Evolutionary conservation across 2,329 filamentous ascomycete genomes (phyloP), one percentile per base, ranked within the genome.

Genomic region (Clonostachys chloroleuca): DNA sequence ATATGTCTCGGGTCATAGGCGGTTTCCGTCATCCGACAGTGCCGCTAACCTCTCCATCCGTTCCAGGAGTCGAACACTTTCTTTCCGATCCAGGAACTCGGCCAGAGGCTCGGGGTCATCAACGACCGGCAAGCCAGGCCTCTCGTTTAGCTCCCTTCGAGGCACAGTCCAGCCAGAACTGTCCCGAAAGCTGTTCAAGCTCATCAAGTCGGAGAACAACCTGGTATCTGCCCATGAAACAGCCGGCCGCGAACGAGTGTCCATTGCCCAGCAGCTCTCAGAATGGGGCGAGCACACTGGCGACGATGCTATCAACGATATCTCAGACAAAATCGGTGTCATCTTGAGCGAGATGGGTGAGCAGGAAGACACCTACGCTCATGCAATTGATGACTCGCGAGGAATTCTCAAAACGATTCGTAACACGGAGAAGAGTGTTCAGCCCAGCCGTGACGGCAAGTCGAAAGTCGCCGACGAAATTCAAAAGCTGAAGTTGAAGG

Each of bases 191-290:
- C 83, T 99, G 45, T 95, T 86, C 77, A 87, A 86, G 58, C 80
- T 99, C 51, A 96, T 97, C 76, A 99, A 99, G 74, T 89, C 87
- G 44, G 87, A 95, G 69, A 97, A 96, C 75, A 84, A 87, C 62
- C 84, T 92, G 35, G 91, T 97, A 59, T 77, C 80, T 44, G 87
- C 89, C 43, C 87, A 96, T 70, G 90, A 96, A 71, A 73, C 82
- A 7, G 94, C 92, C 7, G 89, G 85, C 43, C 87, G 86, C 50
- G 92, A 96, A 73, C 88, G 91, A 48, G 72, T 89, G 51, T 82
- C 83, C 44, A 91, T 97, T 59, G 94, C 92, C 14, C 83, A 84
- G 12, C 92, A 97, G 72, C 81, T 99, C 41, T 95, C 90, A 8
- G 92, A 97, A 56, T 99, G 94, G 94, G 94, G 94, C 49, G 92